Percentiles rank a stretch among this genome's conserved stretches.
phyloP scores from a whole-genome alignment of 1,139 yeast species.

The Tardiomyces digboiensis region DNA sequence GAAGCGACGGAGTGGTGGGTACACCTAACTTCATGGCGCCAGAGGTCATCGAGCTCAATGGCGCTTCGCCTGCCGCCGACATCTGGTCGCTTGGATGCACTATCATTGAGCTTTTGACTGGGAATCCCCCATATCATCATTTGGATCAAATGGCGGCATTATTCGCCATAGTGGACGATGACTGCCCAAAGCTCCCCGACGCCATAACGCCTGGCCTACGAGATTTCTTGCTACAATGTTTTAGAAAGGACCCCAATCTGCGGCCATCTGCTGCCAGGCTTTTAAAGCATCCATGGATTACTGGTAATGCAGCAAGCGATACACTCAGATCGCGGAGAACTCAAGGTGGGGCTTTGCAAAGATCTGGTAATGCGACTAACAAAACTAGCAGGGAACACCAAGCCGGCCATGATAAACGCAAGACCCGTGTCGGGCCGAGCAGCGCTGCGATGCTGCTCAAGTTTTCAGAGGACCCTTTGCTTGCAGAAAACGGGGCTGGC shows the following conservation, averaged over 20 bases:
- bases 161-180: slow-evolving; percentile 87
- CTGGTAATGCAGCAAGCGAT: too few species aligned
- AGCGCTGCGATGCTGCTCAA: neutral
- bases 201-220: slow-evolving; percentile 37
- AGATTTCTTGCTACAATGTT: slow-evolving; percentile 67
- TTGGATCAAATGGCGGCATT: slow-evolving; percentile 79
- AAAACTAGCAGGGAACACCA: too few species aligned
- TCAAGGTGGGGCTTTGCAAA: too few species aligned
- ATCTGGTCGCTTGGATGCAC: slow-evolving; percentile 91
- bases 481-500: too few species aligned
- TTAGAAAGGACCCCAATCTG: slow-evolving; percentile 61
- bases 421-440: neutral
- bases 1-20: slow-evolving; percentile 37
- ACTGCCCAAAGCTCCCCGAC: slow-evolving; percentile 68
- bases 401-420: neutral
- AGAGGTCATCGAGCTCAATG: slow-evolving; percentile 57
- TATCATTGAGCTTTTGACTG: slow-evolving; percentile 75
- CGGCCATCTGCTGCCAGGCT: slow-evolving; percentile 50
- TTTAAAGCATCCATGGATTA: slow-evolving; percentile 55
- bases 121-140: slow-evolving; percentile 81
- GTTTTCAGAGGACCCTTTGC: neutral
- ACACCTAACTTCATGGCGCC: slow-evolving; percentile 92
- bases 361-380: too few species aligned
- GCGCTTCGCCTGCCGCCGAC: slow-evolving; percentile 74
- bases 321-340: too few species aligned